These are phyloP conservation scores for Capsella bursapastoris DNA, from an alignment of 345 rosid genomes.

Conservation along the genomic window DNA sequence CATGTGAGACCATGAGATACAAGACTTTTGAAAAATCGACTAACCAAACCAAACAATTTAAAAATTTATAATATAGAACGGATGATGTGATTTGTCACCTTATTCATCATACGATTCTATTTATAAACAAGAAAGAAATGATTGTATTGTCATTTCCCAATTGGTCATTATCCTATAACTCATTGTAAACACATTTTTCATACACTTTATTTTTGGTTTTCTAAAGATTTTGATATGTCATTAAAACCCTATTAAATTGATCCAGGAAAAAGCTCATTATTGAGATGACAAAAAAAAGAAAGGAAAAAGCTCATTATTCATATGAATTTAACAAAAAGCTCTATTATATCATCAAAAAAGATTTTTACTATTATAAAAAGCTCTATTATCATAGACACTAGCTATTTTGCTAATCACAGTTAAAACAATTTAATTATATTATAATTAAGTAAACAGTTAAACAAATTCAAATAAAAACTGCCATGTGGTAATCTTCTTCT, in stretches of 20 bases:
- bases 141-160: not conserved
- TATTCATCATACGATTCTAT: not conserved
- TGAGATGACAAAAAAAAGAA: not conserved
- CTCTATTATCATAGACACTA: not conserved
- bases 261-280: not conserved
- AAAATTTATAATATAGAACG: not conserved
- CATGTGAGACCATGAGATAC: no score
- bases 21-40: no score
- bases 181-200: not conserved
- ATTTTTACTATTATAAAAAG: no score
- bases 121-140: not conserved
- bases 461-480: conserved; percentile 30
- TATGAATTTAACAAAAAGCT: not conserved
- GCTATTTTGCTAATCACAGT: conserved; percentile 29
- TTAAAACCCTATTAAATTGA: no score
- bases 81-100: not conserved
- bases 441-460: conserved; percentile 18
- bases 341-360: no score
- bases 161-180: not conserved
- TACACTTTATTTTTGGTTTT: not conserved
- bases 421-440: conserved; percentile 5
- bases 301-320: not conserved
- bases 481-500: conserved; percentile 37
- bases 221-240: not conserved
- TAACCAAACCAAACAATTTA: not conserved